Evolutionary conservation across 2,329 filamentous ascomycete genomes (phyloP).

Genomic region (Sphaerostilbella broomeana): DNA sequence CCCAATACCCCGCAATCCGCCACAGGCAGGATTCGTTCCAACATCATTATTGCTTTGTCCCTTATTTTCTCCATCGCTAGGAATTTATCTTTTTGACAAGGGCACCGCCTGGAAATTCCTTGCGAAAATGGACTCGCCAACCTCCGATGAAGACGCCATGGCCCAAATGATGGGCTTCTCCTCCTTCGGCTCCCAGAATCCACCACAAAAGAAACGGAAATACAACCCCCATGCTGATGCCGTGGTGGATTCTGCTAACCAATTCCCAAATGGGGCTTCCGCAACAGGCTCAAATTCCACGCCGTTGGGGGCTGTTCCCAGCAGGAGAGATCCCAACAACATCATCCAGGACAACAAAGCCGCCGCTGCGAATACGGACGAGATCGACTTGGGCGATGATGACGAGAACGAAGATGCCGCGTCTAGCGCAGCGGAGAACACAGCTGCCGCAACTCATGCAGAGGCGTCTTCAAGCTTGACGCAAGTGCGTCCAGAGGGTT

Average conservation of each 20-base stretch:
- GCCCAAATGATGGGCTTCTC: slow-evolving; percentile 68
- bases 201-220: slow-evolving; percentile 58
- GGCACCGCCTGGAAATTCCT: too few species aligned
- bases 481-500: slow-evolving; percentile 27
- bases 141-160: slow-evolving; percentile 36
- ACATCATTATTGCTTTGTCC: too few species aligned
- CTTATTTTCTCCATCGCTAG: too few species aligned
- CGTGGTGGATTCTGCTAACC: slow-evolving; percentile 22
- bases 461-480: slow-evolving; percentile 13
- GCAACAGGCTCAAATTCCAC: slow-evolving; percentile 34
- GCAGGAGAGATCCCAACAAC: neutral
- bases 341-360: too few species aligned
- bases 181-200: slow-evolving; percentile 54
- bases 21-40: too few species aligned
- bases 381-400: slow-evolving; percentile 40
- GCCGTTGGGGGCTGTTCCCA: slow-evolving; percentile 23
- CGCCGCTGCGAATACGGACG: slow-evolving; percentile 32
- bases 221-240: slow-evolving; percentile 53
- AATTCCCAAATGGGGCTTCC: slow-evolving; percentile 20
- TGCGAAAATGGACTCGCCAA: slow-evolving; percentile 16
- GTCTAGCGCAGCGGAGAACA: neutral
- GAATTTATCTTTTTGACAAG: too few species aligned
- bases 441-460: neutral
- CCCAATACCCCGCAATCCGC: too few species aligned
- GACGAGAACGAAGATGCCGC: slow-evolving; percentile 15